phyloP scores from a whole-genome alignment of 2,329 filamentous ascomycete genomes.

The Colletotrichum higginsianum region DNA sequence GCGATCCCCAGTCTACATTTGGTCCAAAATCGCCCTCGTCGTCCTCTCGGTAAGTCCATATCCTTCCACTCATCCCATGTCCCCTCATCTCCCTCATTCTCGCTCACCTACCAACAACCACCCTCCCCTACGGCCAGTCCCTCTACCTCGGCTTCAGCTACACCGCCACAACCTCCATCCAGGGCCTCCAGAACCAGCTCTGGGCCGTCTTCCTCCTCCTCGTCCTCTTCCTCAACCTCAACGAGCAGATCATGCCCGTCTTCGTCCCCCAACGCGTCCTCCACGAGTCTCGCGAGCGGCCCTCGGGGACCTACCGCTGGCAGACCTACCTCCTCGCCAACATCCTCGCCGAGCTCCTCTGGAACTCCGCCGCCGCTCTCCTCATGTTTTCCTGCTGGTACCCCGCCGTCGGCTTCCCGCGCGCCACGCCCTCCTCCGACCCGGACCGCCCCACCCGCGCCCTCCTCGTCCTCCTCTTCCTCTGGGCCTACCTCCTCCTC shows the following conservation, averaged over 20 bases:
- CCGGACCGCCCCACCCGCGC: constrained; percentile 64
- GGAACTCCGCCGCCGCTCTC: constrained; percentile 75
- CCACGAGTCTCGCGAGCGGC: constrained; percentile 78
- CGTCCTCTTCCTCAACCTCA: constrained; percentile 75
- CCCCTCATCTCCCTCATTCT: too few relatives aligned
- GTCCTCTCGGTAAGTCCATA: constrained; percentile 49
- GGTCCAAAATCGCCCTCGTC: constrained; percentile 73
- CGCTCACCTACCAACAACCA: too few relatives aligned
- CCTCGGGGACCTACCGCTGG: constrained; percentile 71
- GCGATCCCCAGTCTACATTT: constrained; percentile 80
- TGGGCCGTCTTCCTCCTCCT: constrained; percentile 78
- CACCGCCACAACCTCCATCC: constrained; percentile 67
- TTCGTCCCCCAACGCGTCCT: constrained; percentile 77
- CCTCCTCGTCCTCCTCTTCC: constrained; percentile 76
- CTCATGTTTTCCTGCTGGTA: constrained; percentile 78
- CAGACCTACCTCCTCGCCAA: constrained; percentile 70
- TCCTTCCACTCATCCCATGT: too few relatives aligned
- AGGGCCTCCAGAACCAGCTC: constrained; percentile 78
- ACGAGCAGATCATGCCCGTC: constrained; percentile 77
- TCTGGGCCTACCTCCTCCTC: constrained; percentile 77
- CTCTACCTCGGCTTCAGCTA: constrained; percentile 80
- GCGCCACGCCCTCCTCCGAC: constrained; percentile 60
- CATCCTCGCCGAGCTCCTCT: constrained; percentile 79
- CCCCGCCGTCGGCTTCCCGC: constrained; percentile 77
- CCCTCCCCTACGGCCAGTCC: background rate